Evolutionary conservation across 2,329 filamentous ascomycete genomes (phyloP).

Genomic region (Scytalidium lignicola): DNA sequence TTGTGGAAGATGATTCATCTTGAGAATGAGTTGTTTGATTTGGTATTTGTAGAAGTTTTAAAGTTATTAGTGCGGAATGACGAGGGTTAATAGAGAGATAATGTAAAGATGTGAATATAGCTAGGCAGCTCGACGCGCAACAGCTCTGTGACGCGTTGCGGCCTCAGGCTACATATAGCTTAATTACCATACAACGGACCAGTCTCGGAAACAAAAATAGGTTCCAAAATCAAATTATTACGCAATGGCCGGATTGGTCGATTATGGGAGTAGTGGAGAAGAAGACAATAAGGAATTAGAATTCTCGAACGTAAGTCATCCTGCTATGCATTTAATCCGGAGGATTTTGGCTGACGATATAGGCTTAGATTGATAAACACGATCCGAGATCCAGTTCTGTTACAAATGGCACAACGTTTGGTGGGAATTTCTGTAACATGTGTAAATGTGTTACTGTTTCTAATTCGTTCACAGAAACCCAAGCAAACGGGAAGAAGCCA

Average conservation of each 20-base stretch:
- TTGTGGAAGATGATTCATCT: conserved; percentile 69
- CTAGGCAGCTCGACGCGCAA: not conserved
- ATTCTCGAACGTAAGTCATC: conserved; percentile 14
- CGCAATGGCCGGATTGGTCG: conserved; percentile 29
- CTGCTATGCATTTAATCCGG: not conserved
- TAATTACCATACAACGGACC: not conserved
- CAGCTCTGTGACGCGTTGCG: not conserved
- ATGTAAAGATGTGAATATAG: not conserved
- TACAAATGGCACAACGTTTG: conserved; percentile 12
- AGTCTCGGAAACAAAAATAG: not conserved
- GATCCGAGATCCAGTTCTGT: conserved; percentile 5
- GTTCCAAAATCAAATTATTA: not conserved
- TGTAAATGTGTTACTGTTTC: conserved; percentile 2
- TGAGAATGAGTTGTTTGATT: not conserved
- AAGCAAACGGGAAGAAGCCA: conserved; percentile 7
- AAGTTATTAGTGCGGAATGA: not conserved
- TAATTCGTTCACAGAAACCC: conserved; percentile 12
- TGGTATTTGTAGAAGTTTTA: not conserved
- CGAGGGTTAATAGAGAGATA: not conserved
- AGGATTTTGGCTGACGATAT: conserved; percentile 15
- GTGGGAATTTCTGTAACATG: conserved; percentile 4
- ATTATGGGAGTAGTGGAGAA: conserved; percentile 35
- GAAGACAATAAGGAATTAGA: conserved; percentile 21
- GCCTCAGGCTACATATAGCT: not conserved
- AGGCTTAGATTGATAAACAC: conserved; percentile 14